A percentile compares a stretch with the other conserved stretches of the same genome.
phyloP scores from a whole-genome alignment of 2,329 filamentous ascomycete genomes.

The Tolypocladium tundrense region DNA sequence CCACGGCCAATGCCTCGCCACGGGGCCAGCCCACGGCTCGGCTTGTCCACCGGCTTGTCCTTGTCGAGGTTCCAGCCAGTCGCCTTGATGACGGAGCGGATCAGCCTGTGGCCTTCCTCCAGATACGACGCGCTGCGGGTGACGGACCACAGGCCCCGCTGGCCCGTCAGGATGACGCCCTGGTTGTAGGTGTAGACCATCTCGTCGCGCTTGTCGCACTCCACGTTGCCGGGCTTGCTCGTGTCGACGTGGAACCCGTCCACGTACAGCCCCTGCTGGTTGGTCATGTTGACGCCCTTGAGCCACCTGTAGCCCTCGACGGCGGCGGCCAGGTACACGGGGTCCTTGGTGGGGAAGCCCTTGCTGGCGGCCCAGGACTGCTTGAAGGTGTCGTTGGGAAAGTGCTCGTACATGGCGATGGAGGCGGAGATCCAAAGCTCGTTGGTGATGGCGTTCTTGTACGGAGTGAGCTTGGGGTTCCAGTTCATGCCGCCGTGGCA shows the following conservation, averaged over 20 bases:
- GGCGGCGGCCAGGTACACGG: constrained; percentile 61
- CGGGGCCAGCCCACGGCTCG: constrained; percentile 28
- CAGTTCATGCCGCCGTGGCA: constrained; percentile 87
- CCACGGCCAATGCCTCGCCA: constrained; percentile 71
- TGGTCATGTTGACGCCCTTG: constrained; percentile 68
- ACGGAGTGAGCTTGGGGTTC: constrained; percentile 70
- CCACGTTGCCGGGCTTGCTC: constrained; percentile 51
- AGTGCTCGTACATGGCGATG: constrained; percentile 80
- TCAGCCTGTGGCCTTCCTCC: constrained; percentile 66
- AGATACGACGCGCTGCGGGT: constrained; percentile 66
- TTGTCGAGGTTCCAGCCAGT: constrained; percentile 60
- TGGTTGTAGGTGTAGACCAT: constrained; percentile 97
- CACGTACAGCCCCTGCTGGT: constrained; percentile 61
- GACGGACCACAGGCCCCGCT: constrained; percentile 68
- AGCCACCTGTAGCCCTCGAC: constrained; percentile 76
- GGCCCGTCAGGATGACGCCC: constrained; percentile 75
- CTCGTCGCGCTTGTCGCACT: constrained; percentile 72
- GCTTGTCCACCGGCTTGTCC: constrained; percentile 31
- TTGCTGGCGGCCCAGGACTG: constrained; percentile 47
- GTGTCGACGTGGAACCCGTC: constrained; percentile 81
- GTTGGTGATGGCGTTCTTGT: constrained; percentile 96
- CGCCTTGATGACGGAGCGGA: constrained; percentile 63
- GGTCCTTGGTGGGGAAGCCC: constrained; percentile 33
- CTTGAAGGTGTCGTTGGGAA: constrained; percentile 67
- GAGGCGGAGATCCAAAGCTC: constrained; percentile 80